A percentile compares a stretch with the other conserved stretches of the same genome.
Conservation (phyloP, 2,329 filamentous ascomycete genomes). For the Colletotrichum sp. region DNA sequence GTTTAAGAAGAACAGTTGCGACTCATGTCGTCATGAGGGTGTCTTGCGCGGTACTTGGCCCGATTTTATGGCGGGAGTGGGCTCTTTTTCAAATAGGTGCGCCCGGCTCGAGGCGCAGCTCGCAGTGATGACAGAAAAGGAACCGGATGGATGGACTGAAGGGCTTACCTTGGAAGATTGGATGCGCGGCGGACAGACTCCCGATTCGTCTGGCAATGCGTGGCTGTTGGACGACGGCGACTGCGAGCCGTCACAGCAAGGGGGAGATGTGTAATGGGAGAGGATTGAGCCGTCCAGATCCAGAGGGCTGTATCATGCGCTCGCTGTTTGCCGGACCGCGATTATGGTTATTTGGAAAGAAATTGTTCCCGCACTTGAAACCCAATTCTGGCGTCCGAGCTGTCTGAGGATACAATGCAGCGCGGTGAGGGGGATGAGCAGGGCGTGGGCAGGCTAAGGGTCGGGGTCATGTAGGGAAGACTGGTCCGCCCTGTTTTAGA, state of each 20-base stretch:
- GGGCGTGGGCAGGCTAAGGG: background rate
- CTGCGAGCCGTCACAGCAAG: constrained; percentile 12
- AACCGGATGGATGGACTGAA: background rate
- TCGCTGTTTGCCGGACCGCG: background rate
- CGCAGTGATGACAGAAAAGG: background rate
- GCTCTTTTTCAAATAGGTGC: constrained; percentile 8
- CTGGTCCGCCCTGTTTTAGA: constrained; percentile 19
- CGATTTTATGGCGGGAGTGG: background rate
- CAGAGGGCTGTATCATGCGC: constrained; percentile 1
- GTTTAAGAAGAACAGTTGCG: background rate
- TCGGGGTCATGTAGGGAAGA: background rate
- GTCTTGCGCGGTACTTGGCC: background rate
- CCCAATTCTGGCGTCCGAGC: constrained; percentile 19
- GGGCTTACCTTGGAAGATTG: constrained; percentile 12
- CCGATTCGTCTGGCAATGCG: constrained; percentile 15
- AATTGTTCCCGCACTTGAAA: constrained; percentile 18
- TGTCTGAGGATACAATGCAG: constrained; percentile 21
- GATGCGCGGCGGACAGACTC: constrained; percentile 1
- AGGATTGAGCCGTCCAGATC: background rate
- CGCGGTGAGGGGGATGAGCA: background rate
- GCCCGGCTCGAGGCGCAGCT: background rate
- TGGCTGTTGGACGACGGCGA: background rate
- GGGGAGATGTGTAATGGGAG: background rate
- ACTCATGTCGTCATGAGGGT: background rate
- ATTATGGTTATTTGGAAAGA: constrained; percentile 19